A percentile compares a stretch with the other conserved stretches of the same genome.
Evolutionary conservation across 2,329 filamentous ascomycete species (phyloP).

Genomic region (Sporothrix schenckii): DNA sequence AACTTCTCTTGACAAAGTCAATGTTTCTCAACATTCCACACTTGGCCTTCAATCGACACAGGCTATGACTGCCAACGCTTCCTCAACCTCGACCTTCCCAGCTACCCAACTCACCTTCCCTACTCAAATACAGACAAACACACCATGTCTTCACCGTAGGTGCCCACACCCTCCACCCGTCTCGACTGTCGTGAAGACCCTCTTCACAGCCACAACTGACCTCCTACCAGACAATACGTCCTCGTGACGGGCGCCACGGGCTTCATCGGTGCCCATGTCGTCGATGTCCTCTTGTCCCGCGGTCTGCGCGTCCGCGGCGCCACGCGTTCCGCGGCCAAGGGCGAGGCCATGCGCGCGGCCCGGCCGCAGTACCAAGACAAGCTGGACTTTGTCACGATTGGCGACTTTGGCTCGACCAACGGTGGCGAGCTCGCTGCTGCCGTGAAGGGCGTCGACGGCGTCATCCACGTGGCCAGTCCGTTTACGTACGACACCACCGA

Average conservation of each 20-base stretch:
- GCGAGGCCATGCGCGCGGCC: constrained; percentile 39
- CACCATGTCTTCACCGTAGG: constrained; percentile 19
- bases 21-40: neutral
- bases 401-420: constrained; percentile 45
- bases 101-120: neutral
- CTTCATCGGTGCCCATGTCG: constrained; percentile 44
- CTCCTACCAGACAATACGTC: constrained; percentile 32
- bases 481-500: constrained; percentile 48
- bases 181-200: neutral
- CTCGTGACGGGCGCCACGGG: constrained; percentile 39
- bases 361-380: constrained; percentile 40
- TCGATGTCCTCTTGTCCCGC: constrained; percentile 41
- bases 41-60: no score
- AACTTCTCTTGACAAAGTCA: neutral
- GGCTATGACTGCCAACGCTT: no score
- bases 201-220: neutral
- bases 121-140: neutral
- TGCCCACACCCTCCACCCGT: neutral
- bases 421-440: constrained; percentile 40
- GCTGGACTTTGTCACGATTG: constrained; percentile 48
- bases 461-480: constrained; percentile 44
- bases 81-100: no score
- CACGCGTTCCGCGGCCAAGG: constrained; percentile 33
- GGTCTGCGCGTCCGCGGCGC: constrained; percentile 42
- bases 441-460: constrained; percentile 40